Base-by-base conservation (phyloP, 2,329 filamentous ascomycete species). In the Cladosporium sp. region DNA sequence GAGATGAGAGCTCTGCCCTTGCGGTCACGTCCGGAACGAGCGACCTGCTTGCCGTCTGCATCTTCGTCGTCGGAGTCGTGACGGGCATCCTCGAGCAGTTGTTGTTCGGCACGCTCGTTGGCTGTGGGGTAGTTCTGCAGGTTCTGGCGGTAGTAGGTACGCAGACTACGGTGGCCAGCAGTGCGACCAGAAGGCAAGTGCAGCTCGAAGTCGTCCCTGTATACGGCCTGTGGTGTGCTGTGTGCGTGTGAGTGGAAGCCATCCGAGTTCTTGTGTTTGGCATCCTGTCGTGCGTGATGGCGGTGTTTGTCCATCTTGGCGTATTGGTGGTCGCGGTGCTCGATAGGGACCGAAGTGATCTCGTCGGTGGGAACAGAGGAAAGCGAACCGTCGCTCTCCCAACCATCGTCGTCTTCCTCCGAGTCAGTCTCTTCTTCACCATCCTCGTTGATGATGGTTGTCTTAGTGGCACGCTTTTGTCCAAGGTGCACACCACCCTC, bases 111-210 rank as follows among this genome's bases (percentile, higher is more conserved):
- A 55, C 89, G 87, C 74, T 96, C 91, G 58, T 89, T 88, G 0
- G 86, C 77, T 2, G 89, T 86, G 1, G 91, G 91, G 71, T 96
- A 88, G 72, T 85, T 89, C 73, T 88, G 86, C 42, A 99, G 80
- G 74, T 97, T 97, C 77, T 99, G 94, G 59, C 90, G 87, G 77
- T 86, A 99, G 76, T 97, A 97, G 65, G 83, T 86, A 69, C 89
- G 88, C 55, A 96, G 76, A 7, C 90, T 94, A 48, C 94, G 85
- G 72, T 99, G 94, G 37, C 94, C 94, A 36, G 95, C 91, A 7
- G 89, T 89, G 60, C 89, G 88, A 54, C 94, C 94, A 4, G 89
- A 91, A 1, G 94, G 94, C 12, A 99, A 83, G 69, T 99, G 91
- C 54, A 99, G 82, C 73, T 97, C 94, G 68, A 90, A 92, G 44